phyloP scores from a whole-genome alignment of 1,284 basidiomycete genomes.

The Thecaphora thlaspeos region DNA sequence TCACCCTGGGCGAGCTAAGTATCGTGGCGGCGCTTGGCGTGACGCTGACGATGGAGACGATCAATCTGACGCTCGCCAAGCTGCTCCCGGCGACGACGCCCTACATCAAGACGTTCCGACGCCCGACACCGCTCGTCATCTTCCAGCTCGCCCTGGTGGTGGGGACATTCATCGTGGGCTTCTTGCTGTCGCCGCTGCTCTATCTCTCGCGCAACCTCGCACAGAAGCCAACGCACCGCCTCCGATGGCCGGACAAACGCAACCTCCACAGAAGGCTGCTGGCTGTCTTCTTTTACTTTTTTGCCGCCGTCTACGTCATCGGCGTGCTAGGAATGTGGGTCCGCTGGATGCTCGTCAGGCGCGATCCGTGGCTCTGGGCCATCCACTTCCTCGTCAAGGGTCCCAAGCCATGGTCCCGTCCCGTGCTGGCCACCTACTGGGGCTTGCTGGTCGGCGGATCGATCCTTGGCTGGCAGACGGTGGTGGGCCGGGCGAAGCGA shows the following conservation, averaged over 20 bases:
- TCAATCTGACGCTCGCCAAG: constrained; percentile 46
- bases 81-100: constrained; percentile 64
- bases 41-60: constrained; percentile 74
- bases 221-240: constrained; percentile 81
- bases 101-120: constrained; percentile 86
- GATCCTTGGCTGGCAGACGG: constrained; percentile 80
- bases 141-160: constrained; percentile 92
- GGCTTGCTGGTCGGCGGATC: constrained; percentile 73
- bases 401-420: constrained; percentile 75
- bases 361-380: constrained; percentile 87
- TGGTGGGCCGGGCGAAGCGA: constrained; percentile 40
- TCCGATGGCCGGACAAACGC: constrained; percentile 85
- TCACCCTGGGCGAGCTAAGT: constrained; percentile 90
- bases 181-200: constrained; percentile 89
- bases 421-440: constrained; percentile 82
- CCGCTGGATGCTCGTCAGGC: constrained; percentile 77
- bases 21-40: constrained; percentile 85
- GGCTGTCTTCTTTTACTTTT: constrained; percentile 80
- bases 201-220: constrained; percentile 90
- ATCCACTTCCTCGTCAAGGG: constrained; percentile 68
- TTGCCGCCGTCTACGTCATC: constrained; percentile 73
- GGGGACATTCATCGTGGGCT: constrained; percentile 85
- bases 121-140: constrained; percentile 85
- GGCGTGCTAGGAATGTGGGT: constrained; percentile 91
- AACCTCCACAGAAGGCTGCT: constrained; percentile 77